Evolutionary conservation across 176 grass and related monocot species (phyloP).

Genomic region (Alloteropsis semialata): DNA sequence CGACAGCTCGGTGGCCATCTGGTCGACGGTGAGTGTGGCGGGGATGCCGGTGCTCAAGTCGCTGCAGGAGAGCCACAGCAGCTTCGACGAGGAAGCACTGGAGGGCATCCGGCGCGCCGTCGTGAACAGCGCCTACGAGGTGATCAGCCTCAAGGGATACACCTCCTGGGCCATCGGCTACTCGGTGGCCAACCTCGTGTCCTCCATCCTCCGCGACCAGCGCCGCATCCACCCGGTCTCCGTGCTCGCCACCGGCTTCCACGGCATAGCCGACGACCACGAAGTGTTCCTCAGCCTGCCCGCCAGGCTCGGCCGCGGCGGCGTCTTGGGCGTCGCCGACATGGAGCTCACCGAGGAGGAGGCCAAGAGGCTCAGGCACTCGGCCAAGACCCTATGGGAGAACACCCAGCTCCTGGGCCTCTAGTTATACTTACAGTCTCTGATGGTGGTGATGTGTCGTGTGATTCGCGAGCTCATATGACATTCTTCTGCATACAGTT

Average conservation of each 20-base stretch:
- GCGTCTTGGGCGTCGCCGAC: slow-evolving; percentile 50
- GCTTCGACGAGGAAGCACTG: slow-evolving; percentile 37
- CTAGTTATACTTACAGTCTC: background rate
- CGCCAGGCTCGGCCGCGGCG: slow-evolving; percentile 44
- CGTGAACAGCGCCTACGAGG: slow-evolving; percentile 71
- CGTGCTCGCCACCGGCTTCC: slow-evolving; percentile 59
- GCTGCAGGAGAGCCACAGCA: slow-evolving; percentile 40
- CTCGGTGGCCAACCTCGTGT: slow-evolving; percentile 59
- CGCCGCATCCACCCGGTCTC: slow-evolving; percentile 80
- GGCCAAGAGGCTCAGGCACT: slow-evolving; percentile 37
- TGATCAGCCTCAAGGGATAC: slow-evolving; percentile 69
- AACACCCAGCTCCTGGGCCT: slow-evolving; percentile 52
- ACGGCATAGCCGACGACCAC: slow-evolving; percentile 52
- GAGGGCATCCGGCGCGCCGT: slow-evolving; percentile 62
- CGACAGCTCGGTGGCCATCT: slow-evolving; percentile 82
- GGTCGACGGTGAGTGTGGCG: slow-evolving; percentile 65
- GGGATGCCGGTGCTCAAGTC: slow-evolving; percentile 69
- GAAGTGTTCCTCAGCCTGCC: slow-evolving; percentile 87
- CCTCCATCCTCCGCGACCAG: slow-evolving; percentile 73
- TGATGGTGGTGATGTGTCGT: too few species aligned
- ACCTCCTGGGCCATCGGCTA: slow-evolving; percentile 95
- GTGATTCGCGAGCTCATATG: too few species aligned
- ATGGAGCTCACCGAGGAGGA: slow-evolving; percentile 79
- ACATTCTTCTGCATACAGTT: too few species aligned
- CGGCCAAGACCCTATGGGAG: slow-evolving; percentile 74